Percentiles rank a stretch among this genome's conserved stretches.
Conservation (phyloP, 108 stramenopile genomes). For the Skeletonema costatum region DNA sequence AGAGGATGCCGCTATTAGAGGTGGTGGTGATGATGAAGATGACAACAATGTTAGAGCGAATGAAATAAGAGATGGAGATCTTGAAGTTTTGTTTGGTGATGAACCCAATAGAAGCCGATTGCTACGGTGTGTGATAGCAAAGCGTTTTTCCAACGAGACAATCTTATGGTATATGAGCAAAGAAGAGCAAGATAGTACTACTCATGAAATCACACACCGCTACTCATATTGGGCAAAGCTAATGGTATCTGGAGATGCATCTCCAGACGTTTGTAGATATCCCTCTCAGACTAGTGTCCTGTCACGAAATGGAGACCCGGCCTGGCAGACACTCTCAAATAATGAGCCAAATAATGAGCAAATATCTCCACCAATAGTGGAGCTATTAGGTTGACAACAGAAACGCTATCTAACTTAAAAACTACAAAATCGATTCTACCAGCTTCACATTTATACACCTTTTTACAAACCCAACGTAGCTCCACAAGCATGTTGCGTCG, state of each 20-base stretch:
- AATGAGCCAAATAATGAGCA: conserved; percentile 23
- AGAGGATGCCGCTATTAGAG: conserved; percentile 10
- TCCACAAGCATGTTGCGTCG: background rate
- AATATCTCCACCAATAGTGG: conserved; percentile 66
- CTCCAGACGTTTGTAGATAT: conserved; percentile 65
- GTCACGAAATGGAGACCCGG: conserved; percentile 42
- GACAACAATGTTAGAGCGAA: conserved; percentile 8
- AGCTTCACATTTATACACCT: background rate
- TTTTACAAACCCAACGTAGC: background rate
- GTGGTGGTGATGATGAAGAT: conserved; percentile 15
- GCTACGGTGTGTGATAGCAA: conserved; percentile 75
- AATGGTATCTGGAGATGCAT: conserved; percentile 61
- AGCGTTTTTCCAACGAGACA: conserved; percentile 76
- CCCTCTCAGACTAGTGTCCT: conserved; percentile 68
- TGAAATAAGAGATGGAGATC: conserved; percentile 9
- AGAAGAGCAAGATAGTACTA: conserved; percentile 54
- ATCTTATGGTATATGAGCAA: conserved; percentile 87
- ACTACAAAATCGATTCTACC: background rate
- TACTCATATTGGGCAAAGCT: conserved; percentile 75
- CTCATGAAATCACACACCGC: conserved; percentile 46
- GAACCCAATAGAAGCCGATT: conserved; percentile 43
- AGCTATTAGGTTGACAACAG: conserved; percentile 44
- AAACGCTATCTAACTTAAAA: no score
- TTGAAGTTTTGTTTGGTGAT: conserved; percentile 38
- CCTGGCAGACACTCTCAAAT: conserved; percentile 61